Percentiles rank a stretch among this genome's conserved stretches.
Evolutionary conservation across 768 basidiomycete species (phyloP).

Genomic region (Strobilomyces echinocephalus): DNA sequence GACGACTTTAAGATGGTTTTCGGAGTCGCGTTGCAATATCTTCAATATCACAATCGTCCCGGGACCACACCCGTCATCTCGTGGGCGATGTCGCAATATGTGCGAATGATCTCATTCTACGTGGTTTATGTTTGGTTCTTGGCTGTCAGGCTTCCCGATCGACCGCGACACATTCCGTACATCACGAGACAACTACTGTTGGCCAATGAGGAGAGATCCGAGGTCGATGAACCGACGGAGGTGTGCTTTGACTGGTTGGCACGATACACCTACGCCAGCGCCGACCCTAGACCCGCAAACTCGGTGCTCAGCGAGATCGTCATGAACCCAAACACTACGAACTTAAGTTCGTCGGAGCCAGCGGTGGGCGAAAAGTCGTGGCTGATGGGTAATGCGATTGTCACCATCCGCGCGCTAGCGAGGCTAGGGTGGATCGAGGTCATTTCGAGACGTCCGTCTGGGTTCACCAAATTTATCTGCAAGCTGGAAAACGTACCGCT

Average conservation of each 20-base stretch:
- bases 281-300: constrained; percentile 82
- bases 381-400: constrained; percentile 77
- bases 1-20: constrained; percentile 91
- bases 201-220: constrained; percentile 70
- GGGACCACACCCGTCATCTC: constrained; percentile 58
- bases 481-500: constrained; percentile 86
- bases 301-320: constrained; percentile 78
- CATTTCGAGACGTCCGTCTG: constrained; percentile 79
- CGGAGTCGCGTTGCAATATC: constrained; percentile 88
- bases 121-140: constrained; percentile 95
- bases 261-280: constrained; percentile 89
- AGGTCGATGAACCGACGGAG: constrained; percentile 85
- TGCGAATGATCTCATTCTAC: constrained; percentile 84
- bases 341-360: constrained; percentile 34
- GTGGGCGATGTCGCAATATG: constrained; percentile 87
- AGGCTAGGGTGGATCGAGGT: constrained; percentile 88
- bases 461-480: constrained; percentile 79
- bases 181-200: constrained; percentile 83
- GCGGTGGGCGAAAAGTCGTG: constrained; percentile 66
- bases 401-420: constrained; percentile 73
- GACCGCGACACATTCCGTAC: constrained; percentile 76
- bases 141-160: constrained; percentile 74
- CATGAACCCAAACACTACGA: constrained; percentile 46
- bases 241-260: constrained; percentile 98
- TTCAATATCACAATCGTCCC: constrained; percentile 80